phyloP scores from a whole-genome alignment of 2,329 filamentous ascomycete genomes.

The Blastomyces silverae region DNA sequence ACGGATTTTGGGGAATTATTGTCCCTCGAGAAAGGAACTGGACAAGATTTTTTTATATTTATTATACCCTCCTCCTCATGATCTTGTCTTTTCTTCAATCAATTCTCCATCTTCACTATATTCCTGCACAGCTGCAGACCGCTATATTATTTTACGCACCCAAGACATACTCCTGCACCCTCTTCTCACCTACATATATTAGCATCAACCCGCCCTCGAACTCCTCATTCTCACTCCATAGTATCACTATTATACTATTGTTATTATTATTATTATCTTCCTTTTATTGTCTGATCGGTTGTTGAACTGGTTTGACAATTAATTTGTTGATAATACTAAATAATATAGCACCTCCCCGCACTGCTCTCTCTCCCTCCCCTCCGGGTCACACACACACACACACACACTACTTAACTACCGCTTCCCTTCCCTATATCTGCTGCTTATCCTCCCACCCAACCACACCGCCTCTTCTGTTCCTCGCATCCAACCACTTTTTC shows the following conservation, averaged over 20 bases:
- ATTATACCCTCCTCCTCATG: constrained; percentile 1
- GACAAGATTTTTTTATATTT: background rate
- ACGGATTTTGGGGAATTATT: background rate
- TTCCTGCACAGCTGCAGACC: background rate
- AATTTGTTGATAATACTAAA: constrained; percentile 11
- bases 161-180: background rate
- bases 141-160: background rate
- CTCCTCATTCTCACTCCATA: background rate
- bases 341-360: constrained; percentile 9
- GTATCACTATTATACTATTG: background rate
- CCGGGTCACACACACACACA: constrained; percentile 5
- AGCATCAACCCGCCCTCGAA: constrained; percentile 3
- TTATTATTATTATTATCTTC: constrained; percentile 4
- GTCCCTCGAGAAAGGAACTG: background rate
- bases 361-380: background rate
- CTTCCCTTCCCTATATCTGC: constrained; percentile 2
- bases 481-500: constrained; percentile 15
- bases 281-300: constrained; percentile 3
- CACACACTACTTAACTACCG: constrained; percentile 1
- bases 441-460: constrained; percentile 15
- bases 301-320: constrained; percentile 4
- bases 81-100: background rate
- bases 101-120: background rate
- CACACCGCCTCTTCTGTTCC: constrained; percentile 16
- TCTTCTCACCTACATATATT: background rate